These are phyloP conservation scores for Fragaria ananassa DNA, from an alignment of 306 rosid species.

Conservation along the genomic window DNA sequence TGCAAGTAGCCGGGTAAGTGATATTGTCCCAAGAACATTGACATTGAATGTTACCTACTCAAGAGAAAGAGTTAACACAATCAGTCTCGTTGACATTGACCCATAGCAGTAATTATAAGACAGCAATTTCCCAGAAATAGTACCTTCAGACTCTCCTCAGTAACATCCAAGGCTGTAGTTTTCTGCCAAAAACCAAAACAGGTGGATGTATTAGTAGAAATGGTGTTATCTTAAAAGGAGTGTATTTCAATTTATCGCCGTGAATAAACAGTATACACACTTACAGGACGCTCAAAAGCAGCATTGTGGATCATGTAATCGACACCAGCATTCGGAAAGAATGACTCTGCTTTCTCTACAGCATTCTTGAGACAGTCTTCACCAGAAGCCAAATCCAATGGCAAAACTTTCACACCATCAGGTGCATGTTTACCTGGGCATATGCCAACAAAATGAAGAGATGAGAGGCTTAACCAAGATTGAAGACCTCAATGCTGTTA, in stretches of 20 bases:
- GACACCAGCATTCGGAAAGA: slow-evolving; percentile 69
- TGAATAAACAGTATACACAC: slow-evolving; percentile 26
- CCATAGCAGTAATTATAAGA: slow-evolving; percentile 2
- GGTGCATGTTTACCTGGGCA: slow-evolving; percentile 78
- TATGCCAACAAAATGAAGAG: slow-evolving; percentile 22
- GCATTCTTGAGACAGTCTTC: slow-evolving; percentile 67
- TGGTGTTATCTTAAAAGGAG: not conserved
- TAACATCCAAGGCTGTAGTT: slow-evolving; percentile 63
- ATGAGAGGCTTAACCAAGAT: not conserved
- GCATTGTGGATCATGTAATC: slow-evolving; percentile 96
- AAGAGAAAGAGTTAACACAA: slow-evolving; percentile 19
- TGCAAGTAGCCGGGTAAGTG: slow-evolving; percentile 73
- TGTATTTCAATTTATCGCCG: not conserved
- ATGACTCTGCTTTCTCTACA: slow-evolving; percentile 70
- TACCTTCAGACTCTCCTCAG: slow-evolving; percentile 82
- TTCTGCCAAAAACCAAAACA: slow-evolving; percentile 50
- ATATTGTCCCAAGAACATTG: slow-evolving; percentile 88
- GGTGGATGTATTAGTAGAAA: not conserved
- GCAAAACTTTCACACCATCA: slow-evolving; percentile 63
- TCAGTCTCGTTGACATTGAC: slow-evolving; percentile 6
- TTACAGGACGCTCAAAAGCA: slow-evolving; percentile 92
- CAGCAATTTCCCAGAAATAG: not conserved
- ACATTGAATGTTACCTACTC: slow-evolving; percentile 75
- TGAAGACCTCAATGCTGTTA: not conserved
- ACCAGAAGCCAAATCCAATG: slow-evolving; percentile 73